Evolutionary conservation across 495 filamentous ascomycete genomes (phyloP).

Genomic region (Penicillium canariense): DNA sequence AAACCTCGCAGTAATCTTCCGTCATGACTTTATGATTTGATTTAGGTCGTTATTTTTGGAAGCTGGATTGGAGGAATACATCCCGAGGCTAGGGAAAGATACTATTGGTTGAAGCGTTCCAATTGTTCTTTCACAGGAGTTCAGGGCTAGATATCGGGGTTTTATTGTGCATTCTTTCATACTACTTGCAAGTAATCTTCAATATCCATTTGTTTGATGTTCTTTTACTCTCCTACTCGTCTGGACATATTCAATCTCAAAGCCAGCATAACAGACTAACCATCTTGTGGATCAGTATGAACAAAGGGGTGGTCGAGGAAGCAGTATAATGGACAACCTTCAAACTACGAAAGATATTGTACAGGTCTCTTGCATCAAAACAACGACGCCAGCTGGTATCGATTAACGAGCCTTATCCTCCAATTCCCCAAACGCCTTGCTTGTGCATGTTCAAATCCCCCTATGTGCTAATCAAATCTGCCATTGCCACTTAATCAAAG

Average conservation of each 20-base stretch:
- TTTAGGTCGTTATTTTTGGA: constrained; percentile 7
- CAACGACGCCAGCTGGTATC: constrained; percentile 6
- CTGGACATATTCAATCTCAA: too few relatives aligned
- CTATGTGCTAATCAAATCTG: neutral
- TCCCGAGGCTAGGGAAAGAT: constrained; percentile 11
- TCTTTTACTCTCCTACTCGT: neutral
- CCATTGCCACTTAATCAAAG: neutral
- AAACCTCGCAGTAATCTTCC: neutral
- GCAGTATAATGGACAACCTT: too few relatives aligned
- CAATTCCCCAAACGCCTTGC: neutral
- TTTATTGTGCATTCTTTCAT: neutral
- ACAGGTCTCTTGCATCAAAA: too few relatives aligned
- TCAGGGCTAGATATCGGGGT: neutral
- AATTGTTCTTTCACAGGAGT: constrained; percentile 2
- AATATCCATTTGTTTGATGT: neutral
- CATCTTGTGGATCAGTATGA: too few relatives aligned
- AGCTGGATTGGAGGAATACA: constrained; percentile 16
- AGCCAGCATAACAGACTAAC: too few relatives aligned
- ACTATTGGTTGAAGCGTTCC: constrained; percentile 22
- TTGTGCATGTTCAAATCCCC: neutral
- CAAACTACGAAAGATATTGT: too few relatives aligned
- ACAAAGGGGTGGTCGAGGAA: too few relatives aligned
- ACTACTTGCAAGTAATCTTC: neutral
- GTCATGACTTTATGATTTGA: constrained; percentile 25
- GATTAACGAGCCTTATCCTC: neutral